A percentile compares a stretch with the other conserved stretches of the same genome.
Conservation (phyloP, 805 yeast species). For the Ogataea degrootiae region DNA sequence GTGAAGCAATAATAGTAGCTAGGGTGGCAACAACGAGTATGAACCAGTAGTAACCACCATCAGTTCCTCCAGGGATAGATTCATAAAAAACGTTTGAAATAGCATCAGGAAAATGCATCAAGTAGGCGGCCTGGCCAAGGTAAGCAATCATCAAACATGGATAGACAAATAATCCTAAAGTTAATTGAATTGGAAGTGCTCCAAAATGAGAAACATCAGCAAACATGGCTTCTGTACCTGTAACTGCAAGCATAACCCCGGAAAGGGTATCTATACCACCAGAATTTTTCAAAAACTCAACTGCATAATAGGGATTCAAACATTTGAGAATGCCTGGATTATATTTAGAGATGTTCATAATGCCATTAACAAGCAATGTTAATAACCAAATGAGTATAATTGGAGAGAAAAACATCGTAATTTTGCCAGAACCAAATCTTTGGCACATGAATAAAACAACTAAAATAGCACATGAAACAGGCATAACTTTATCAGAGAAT, state of each 20-base stretch:
- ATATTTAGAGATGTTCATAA: constrained; percentile 35
- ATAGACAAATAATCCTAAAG: constrained; percentile 43
- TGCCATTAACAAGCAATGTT: constrained; percentile 41
- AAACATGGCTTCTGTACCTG: constrained; percentile 63
- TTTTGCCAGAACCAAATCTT: constrained; percentile 43
- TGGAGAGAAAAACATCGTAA: constrained; percentile 51
- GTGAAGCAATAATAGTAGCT: constrained; percentile 56
- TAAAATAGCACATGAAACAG: constrained; percentile 45
- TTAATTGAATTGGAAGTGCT: constrained; percentile 42
- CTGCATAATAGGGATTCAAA: constrained; percentile 49
- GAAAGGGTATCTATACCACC: constrained; percentile 38
- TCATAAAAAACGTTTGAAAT: constrained; percentile 41
- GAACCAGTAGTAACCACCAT: constrained; percentile 44
- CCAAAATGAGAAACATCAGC: constrained; percentile 60
- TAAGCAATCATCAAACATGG: constrained; percentile 49
- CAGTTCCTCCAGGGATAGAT: constrained; percentile 47
- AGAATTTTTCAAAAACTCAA: constrained; percentile 33
- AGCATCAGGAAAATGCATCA: constrained; percentile 35
- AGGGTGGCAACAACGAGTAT: constrained; percentile 49
- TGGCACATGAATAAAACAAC: constrained; percentile 42
- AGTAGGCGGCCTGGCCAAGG: constrained; percentile 54
- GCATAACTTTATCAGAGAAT: constrained; percentile 36
- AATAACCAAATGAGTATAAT: constrained; percentile 48
- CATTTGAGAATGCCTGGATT: constrained; percentile 43
- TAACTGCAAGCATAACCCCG: constrained; percentile 49